Evolutionary conservation across 805 yeast genomes (phyloP), one percentile per base, ranked within the genome.

Genomic region (Cyberlindnera suaveolens): DNA sequence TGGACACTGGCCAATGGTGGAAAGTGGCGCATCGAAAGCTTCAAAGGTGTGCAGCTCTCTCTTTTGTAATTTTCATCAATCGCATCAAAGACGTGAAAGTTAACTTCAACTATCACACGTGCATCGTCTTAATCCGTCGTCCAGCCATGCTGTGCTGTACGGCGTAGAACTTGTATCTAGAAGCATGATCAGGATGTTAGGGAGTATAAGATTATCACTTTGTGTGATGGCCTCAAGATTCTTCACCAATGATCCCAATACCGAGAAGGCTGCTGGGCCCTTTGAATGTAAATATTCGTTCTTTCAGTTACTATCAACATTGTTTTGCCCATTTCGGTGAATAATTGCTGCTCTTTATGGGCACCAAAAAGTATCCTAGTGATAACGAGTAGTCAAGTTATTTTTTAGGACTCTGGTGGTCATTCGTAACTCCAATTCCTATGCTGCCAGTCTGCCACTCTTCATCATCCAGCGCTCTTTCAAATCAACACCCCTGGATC

Each of bases 351-450:
- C 11, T 85, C 43, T 85, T 85, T 60, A 82, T 85, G 88, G 95
- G 93, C 6, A 83, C 93, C 4, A 63, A 72, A 49, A 83, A 83
- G 62, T 85, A 79, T 53, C 93, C 93, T 0, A 72, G 75, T 40
- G 91, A 85, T 61, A 84, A 83, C 56, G 93, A 83, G 51, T 85
- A 85, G 58, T 70, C 83, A 35, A 76, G 82, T 40, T 93, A 73
- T 61, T 67, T 91, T 91, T 42, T 74, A 93, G 8, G 80, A 83
- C 47, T 93, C 91, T 59, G 83, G 90, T 33, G 99, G 98, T 17
- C 75, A 75, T 48, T 85, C 23, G 11, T 23, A 9, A 23, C 27
- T 10, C 95, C 31, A 91, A 91, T 60, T 98, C 98, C 1, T 91
- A 82, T 63, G 93, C 98, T 1, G 82, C 96, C 27, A 23, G 4